Evolutionary conservation across 2,329 filamentous ascomycete species (phyloP).

Genomic region (Tolypocladium album): DNA sequence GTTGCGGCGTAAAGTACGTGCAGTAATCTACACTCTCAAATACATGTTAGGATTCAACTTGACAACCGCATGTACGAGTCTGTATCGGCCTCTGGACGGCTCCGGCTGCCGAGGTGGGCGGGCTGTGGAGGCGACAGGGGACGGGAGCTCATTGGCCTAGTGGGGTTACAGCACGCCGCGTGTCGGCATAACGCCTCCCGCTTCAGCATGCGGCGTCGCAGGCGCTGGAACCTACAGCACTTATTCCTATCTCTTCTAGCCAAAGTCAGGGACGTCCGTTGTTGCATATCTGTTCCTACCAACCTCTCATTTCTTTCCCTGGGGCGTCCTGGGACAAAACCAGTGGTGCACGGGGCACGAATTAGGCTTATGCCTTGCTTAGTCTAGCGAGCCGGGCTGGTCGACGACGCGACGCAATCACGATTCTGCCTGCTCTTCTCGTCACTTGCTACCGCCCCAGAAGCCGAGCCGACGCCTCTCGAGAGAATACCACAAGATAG

Average conservation of each 20-base stretch:
- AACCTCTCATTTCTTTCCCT: not conserved
- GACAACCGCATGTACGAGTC: no score
- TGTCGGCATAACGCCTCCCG: not conserved
- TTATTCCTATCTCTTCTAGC: no score
- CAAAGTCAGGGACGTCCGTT: not conserved
- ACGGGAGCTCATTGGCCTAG: not conserved
- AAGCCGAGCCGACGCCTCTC: not conserved
- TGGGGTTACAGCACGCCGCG: not conserved
- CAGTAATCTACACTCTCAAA: no score
- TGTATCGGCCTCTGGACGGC: not conserved
- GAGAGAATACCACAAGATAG: not conserved
- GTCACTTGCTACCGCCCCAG: not conserved
- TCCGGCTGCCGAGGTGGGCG: not conserved
- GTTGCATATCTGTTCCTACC: not conserved
- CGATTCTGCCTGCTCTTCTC: not conserved
- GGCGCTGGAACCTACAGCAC: not conserved
- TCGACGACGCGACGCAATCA: not conserved
- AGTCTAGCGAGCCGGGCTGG: not conserved
- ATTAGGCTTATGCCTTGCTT: not conserved
- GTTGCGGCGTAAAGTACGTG: no score
- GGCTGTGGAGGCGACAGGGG: not conserved
- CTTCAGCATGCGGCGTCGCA: not conserved
- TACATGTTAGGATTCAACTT: no score
- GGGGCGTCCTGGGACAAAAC: not conserved
- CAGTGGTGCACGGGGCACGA: not conserved